A percentile compares a stretch with the other conserved stretches of the same genome.
Conservation (phyloP, 257 asterid species). For the Solanum paucissectum region DNA sequence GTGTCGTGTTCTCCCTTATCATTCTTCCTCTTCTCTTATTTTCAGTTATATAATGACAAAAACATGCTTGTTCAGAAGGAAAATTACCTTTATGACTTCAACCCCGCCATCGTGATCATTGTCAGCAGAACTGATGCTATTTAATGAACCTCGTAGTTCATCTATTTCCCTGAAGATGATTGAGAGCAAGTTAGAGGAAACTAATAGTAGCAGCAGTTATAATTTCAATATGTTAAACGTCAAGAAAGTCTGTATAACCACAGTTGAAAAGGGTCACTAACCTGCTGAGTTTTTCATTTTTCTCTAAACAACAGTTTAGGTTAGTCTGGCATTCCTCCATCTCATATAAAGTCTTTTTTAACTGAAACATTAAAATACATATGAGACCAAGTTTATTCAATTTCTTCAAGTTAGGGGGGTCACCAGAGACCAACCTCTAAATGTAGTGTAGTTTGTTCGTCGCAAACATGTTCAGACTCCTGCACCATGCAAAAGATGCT, state of each 20-base stretch:
- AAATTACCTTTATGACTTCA: conserved; percentile 59
- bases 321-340: conserved; percentile 60
- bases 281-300: conserved; percentile 70
- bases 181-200: conserved; percentile 7
- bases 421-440: conserved; percentile 42
- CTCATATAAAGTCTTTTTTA: conserved; percentile 48
- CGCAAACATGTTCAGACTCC: conserved; percentile 22
- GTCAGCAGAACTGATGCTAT: conserved; percentile 12
- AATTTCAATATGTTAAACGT: background rate
- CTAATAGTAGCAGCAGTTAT: background rate
- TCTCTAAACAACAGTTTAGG: conserved; percentile 45
- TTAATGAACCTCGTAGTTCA: conserved; percentile 32
- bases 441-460: conserved; percentile 33
- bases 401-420: background rate
- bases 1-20: background rate
- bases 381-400: background rate
- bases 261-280: background rate
- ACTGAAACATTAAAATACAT: conserved; percentile 26
- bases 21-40: background rate
- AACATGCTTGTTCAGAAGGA: background rate
- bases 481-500: conserved; percentile 20
- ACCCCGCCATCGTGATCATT: conserved; percentile 33
- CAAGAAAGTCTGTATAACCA: background rate
- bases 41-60: background rate
- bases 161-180: conserved; percentile 52